A percentile compares a stretch with the other conserved stretches of the same genome.
Evolutionary conservation across 1,284 basidiomycete genomes (phyloP).

Genomic region (Chalciporus sp.): DNA sequence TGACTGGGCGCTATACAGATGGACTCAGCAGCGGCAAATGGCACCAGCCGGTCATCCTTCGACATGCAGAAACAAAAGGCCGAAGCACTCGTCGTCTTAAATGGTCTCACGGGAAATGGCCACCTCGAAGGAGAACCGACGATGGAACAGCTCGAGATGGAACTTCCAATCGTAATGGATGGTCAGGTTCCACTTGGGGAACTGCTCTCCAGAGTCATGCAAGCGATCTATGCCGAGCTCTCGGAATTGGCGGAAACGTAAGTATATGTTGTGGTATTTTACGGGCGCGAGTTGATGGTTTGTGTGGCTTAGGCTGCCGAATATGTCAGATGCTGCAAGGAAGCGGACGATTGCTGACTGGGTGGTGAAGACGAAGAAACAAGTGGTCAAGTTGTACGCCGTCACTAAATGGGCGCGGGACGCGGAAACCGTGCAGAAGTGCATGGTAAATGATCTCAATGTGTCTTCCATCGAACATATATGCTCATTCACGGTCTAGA

Average conservation of each 20-base stretch:
- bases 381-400: constrained; percentile 87
- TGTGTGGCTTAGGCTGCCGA: constrained; percentile 63
- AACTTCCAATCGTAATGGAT: constrained; percentile 75
- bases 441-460: constrained; percentile 58
- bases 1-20: constrained; percentile 4
- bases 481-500: constrained; percentile 44
- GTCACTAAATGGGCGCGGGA: constrained; percentile 83
- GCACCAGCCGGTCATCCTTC: constrained; percentile 16
- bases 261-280: constrained; percentile 31
- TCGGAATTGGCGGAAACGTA: constrained; percentile 87
- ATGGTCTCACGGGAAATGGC: constrained; percentile 33
- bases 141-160: constrained; percentile 65
- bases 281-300: constrained; percentile 1
- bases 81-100: constrained; percentile 33
- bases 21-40: constrained; percentile 21
- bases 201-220: constrained; percentile 74
- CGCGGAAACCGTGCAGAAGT: constrained; percentile 78
- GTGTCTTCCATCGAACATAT: neutral
- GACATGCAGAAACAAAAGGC: constrained; percentile 34
- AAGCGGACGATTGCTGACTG: constrained; percentile 85
- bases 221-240: constrained; percentile 82
- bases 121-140: constrained; percentile 43
- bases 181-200: constrained; percentile 78
- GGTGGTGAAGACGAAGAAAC: constrained; percentile 86
- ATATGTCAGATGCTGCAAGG: constrained; percentile 78